Evolutionary conservation across 768 basidiomycete species (phyloP), one percentile per base, ranked within the genome.

Genomic region (Collybiopsis luxurians): DNA sequence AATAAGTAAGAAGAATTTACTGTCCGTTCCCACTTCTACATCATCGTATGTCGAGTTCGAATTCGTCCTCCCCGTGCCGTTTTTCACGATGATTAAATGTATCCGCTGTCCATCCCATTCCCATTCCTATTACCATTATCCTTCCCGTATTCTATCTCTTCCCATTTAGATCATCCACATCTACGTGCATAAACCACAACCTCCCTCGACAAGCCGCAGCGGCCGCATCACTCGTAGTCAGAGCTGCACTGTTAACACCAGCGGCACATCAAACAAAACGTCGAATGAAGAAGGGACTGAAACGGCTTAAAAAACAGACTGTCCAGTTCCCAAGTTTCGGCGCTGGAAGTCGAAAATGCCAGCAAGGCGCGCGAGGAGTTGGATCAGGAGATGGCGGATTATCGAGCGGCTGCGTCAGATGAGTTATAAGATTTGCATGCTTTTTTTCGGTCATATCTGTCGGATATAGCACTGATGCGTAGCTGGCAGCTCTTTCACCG

Each of bases 351-450:
- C 17, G 24, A 36, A 15, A 30, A 58, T 47, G 56, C 69, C 3
- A 59, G 67, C 13, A 81, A 69, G 56, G 67, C 86, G 0, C 65
- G 73, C 6, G 84, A 78, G 26, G 81, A 90, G 58, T 76, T 92
- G 23, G 89, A 92, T 67, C 77, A 80, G 66, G 89, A 92, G 68
- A 90, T 92, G 86, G 90, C 92, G 55, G 85, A 87, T 48, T 92
- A 90, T 60, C 79, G 79, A 51, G 84, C 87, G 21, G 51, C 27
- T 17, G 30, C n/a, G 3, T 27, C 26, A 9, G 45, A 7, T 11
- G 12, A 42, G 7, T 42, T 42, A 7, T 17, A 42, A n/a, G 40
- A n/a, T 11, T 17, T n/a, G 40, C 23, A n/a, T n/a, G n/a, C n/a
- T n/a, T n/a, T n/a, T n/a, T n/a, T n/a, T n/a, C n/a, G n/a, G n/a